Evolutionary conservation across 176 grass and related monocot genomes (phyloP).

Genomic region (Bolboschoenus planiculmis): DNA sequence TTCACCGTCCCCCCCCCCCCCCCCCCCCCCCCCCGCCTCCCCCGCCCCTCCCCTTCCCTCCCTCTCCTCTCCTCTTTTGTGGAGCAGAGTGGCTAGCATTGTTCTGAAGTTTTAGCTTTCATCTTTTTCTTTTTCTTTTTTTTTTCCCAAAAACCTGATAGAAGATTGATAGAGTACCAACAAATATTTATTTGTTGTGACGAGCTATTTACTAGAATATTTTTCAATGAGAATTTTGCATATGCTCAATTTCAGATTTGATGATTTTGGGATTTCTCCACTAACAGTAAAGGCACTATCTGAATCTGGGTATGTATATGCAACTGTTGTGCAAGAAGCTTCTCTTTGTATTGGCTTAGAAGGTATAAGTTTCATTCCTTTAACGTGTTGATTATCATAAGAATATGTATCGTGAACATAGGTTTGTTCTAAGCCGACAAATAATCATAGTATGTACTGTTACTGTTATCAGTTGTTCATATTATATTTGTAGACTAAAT

Average conservation of each 20-base stretch:
- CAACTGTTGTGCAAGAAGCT: slow-evolving; percentile 86
- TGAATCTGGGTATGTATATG: slow-evolving; percentile 72
- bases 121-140: too few species aligned
- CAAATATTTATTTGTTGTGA: not conserved
- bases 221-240: not conserved
- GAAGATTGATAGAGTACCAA: not conserved
- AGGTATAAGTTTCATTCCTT: slow-evolving; percentile 36
- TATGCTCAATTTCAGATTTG: slow-evolving; percentile 29
- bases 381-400: not conserved
- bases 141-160: not conserved
- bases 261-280: slow-evolving; percentile 43
- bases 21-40: too few species aligned
- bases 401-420: not conserved
- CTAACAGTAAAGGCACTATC: slow-evolving; percentile 73
- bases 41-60: too few species aligned
- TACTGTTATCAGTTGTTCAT: not conserved
- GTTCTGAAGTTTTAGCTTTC: not conserved
- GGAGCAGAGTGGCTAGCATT: too few species aligned
- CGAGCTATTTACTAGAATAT: not conserved
- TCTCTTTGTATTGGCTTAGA: slow-evolving; percentile 71
- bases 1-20: too few species aligned
- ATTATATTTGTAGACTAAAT: not conserved
- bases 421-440: not conserved
- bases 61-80: too few species aligned
- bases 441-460: not conserved